Conservation (phyloP, 371 early-diverging fungal species). For the Antonospora locustae region DNA sequence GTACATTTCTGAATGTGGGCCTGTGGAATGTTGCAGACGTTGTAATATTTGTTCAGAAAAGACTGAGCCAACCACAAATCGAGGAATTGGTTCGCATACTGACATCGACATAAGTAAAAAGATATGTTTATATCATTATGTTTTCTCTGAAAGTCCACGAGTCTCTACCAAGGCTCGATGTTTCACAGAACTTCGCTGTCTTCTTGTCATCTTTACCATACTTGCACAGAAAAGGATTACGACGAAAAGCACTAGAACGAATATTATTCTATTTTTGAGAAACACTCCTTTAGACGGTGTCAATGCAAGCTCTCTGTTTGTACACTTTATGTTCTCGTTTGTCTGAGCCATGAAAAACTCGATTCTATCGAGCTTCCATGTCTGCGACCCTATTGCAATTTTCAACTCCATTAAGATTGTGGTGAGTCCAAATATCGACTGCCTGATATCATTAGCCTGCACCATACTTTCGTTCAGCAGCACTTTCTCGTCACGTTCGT, state of each 20-base stretch:
- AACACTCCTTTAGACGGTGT: conserved; percentile 9
- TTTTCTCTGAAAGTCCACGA: too few relatives aligned
- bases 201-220: conserved; percentile 29
- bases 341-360: conserved; percentile 35
- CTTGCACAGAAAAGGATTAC: conserved; percentile 13
- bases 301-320: conserved; percentile 38
- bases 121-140: too few relatives aligned
- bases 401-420: conserved; percentile 45
- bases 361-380: conserved; percentile 37
- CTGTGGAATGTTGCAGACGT: too few relatives aligned
- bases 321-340: conserved; percentile 33
- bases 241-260: conserved; percentile 15
- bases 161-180: too few relatives aligned
- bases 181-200: too few relatives aligned
- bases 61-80: too few relatives aligned
- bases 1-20: conserved; percentile 9
- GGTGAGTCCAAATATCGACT: conserved; percentile 37
- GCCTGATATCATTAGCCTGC: conserved; percentile 12
- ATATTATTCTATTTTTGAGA: conserved; percentile 44
- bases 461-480: background rate
- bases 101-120: too few relatives aligned
- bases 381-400: conserved; percentile 33
- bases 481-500: conserved; percentile 6
- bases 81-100: too few relatives aligned
- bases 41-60: too few relatives aligned